Conservation (phyloP, 805 yeast species). For the Candida nitratophila region DNA sequence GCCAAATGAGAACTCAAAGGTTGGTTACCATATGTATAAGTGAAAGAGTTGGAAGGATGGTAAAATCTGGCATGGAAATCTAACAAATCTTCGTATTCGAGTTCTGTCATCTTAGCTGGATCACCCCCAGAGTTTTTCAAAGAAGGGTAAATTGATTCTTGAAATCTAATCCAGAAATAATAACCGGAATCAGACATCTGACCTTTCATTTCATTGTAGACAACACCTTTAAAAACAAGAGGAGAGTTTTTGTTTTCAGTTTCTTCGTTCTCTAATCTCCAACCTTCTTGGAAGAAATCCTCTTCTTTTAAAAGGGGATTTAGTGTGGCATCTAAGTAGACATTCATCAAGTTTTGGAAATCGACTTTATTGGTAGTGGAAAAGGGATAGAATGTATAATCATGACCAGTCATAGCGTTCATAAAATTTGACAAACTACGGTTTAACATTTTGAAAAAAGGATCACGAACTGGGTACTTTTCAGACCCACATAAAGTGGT, state of each 20-base stretch:
- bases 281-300: conserved; percentile 94
- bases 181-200: conserved; percentile 87
- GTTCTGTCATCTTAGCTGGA: conserved; percentile 69
- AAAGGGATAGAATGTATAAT: conserved; percentile 92
- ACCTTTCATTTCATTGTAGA: conserved; percentile 97
- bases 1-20: conserved; percentile 55
- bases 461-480: conserved; percentile 91
- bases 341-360: conserved; percentile 74
- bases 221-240: conserved; percentile 85
- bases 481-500: conserved; percentile 92
- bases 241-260: conserved; percentile 52
- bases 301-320: conserved; percentile 70
- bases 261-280: conserved; percentile 81
- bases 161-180: conserved; percentile 76
- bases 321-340: conserved; percentile 81
- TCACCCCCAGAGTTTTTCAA: conserved; percentile 93
- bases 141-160: conserved; percentile 76
- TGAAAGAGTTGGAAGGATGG: conserved; percentile 84
- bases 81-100: conserved; percentile 67
- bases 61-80: conserved; percentile 71
- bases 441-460: conserved; percentile 95
- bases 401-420: conserved; percentile 99
- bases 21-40: conserved; percentile 82
- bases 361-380: conserved; percentile 87
- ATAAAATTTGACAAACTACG: conserved; percentile 91